A percentile compares a stretch with the other conserved stretches of the same genome.
phyloP scores from a whole-genome alignment of 1,139 yeast species.

The Tardiomyces depauwii region DNA sequence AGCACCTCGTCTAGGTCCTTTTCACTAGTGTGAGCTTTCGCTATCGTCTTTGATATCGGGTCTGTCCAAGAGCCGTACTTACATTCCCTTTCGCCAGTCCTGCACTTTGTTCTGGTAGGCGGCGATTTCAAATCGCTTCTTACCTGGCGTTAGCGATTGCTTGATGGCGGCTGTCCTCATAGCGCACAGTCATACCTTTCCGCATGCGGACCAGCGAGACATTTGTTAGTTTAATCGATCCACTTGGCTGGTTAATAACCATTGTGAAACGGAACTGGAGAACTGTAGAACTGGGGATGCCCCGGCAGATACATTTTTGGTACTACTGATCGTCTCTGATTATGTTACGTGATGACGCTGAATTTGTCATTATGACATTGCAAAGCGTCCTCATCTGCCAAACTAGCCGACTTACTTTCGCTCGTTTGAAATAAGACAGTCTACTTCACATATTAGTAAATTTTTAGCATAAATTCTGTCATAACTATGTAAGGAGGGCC shows the following conservation, averaged over 20 bases:
- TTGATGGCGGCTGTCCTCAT: no score
- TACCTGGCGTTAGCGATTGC: constrained; percentile 23
- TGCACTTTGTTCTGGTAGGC: constrained; percentile 96
- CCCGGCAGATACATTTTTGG: no score
- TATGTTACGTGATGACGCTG: no score
- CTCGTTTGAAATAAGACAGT: no score
- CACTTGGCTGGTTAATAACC: constrained; percentile 78
- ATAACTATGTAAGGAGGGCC: not conserved
- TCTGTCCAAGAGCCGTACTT: constrained; percentile 12
- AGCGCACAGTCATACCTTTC: constrained; percentile 35
- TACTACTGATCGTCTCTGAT: no score
- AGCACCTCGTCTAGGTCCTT: constrained; percentile 91
- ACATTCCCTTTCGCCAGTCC: constrained; percentile 78
- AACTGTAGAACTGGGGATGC: not conserved
- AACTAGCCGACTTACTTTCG: no score
- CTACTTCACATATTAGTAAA: no score
- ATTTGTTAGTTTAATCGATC: constrained; percentile 83
- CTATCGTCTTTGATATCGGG: not conserved
- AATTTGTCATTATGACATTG: no score
- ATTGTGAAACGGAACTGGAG: constrained; percentile 17
- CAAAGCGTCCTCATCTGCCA: no score
- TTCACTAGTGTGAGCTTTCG: constrained; percentile 33
- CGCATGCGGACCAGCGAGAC: constrained; percentile 88
- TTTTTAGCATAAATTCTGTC: no score
- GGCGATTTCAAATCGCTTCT: constrained; percentile 86